Base-by-base conservation (phyloP, 2,329 filamentous ascomycete species). In the Beauveria bassiana region DNA sequence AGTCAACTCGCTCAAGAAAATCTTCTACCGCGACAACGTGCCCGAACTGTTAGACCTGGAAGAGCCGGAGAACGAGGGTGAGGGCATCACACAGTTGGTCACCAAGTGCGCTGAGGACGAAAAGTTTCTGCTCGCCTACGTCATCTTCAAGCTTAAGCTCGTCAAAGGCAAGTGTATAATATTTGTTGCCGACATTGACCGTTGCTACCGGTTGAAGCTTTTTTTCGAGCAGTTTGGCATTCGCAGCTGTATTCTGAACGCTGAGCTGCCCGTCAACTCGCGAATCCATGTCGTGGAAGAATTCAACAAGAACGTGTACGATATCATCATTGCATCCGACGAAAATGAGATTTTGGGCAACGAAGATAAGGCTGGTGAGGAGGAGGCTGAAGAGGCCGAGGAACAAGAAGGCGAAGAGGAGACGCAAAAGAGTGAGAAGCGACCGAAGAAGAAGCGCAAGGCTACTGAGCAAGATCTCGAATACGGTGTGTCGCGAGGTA, bases 211-310 rank as follows among this genome's bases (percentile, higher is more conserved):
- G 42, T 78, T 99, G 26, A 97, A 97, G 75, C 82, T 99, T 8
- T 99, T 95, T 71, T 84, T 99, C 58, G 95, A 99, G 74, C 95
- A 99, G 71, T 99, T 99, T 70, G 93, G 92, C 52, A 93, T 97
- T 71, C 89, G 91, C 72, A 93, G 90, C 69, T 96, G 91, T 74
- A 90, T 97, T 31, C 78, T 99, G 46, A 99, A 99, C 76, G 95
- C 91, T 1, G 93, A 99, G 71, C 77, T 99, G 42, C 95, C 95
- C 0, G 87, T 98, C 66, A 97, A 97, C 70, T 95, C 90, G 1
- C 83, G 95, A 63, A 86, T 97, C 45, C 93, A 99, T 71, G 92
- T 96, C 2, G 93, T 99, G 3, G 90, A 98, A 69, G 92, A 98
- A 73, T 99, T 99, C 77, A 99, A 98, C 78, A 90, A 90, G 75